Conservation (phyloP, 805 yeast genomes). For the Candida ficus region DNA sequence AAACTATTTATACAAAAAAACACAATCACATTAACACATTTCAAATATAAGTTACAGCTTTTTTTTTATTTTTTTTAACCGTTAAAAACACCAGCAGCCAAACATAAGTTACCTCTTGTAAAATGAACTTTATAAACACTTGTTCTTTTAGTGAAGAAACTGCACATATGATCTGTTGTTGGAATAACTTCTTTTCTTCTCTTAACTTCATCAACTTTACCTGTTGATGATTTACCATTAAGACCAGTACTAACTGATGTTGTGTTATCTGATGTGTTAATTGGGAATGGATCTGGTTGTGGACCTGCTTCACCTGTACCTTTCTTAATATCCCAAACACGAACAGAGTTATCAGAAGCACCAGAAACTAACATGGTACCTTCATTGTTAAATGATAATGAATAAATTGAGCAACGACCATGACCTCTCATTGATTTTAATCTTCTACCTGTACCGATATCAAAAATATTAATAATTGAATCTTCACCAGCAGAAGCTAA, state of each 20-base stretch:
- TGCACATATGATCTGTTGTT: conserved; percentile 85
- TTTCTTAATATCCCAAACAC: conserved; percentile 93
- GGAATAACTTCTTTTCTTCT: conserved; percentile 71
- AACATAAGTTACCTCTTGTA: conserved; percentile 82
- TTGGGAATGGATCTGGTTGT: conserved; percentile 64
- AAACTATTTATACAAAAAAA: neutral
- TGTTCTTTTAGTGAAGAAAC: conserved; percentile 88
- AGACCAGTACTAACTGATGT: conserved; percentile 19
- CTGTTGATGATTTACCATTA: conserved; percentile 18
- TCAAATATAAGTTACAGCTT: neutral
- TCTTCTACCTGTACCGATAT: conserved; percentile 84
- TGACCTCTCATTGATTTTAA: conserved; percentile 93
- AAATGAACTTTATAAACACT: conserved; percentile 92
- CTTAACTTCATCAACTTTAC: conserved; percentile 41
- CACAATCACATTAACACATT: neutral
- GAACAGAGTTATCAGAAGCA: conserved; percentile 86
- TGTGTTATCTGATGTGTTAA: conserved; percentile 30
- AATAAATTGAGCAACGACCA: conserved; percentile 80
- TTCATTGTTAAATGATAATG: conserved; percentile 78
- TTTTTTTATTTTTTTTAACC: conserved; percentile 9
- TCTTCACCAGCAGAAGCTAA: conserved; percentile 95
- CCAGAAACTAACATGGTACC: conserved; percentile 88
- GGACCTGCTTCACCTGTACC: conserved; percentile 77
- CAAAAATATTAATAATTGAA: conserved; percentile 86
- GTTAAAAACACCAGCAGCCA: conserved; percentile 85